Evolutionary conservation across 1,284 basidiomycete genomes (phyloP), one percentile per base, ranked within the genome.

Genomic region (Boletus smithii): DNA sequence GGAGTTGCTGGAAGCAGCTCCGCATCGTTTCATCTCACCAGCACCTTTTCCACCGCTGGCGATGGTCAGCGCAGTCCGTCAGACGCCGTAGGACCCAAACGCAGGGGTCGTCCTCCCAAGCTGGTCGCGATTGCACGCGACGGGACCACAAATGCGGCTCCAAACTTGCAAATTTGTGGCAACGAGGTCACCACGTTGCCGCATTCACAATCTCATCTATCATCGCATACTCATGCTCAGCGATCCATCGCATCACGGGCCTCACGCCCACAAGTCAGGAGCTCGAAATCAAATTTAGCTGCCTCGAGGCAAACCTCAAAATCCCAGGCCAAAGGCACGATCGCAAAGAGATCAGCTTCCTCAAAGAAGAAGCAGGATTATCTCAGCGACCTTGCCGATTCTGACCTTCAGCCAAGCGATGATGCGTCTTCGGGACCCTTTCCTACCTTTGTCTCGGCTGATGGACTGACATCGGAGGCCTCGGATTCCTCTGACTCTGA

Each of bases 361-460:
- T 38, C 61, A 42, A 59, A 68, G 62, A 57, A 66, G 63, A 55
- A 70, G 65, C 44, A 33, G 27, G 59, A 48, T 47, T 49, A 62
- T 48, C 54, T 66, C 47, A 59, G 59, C 46, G 62, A 56, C 38
- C 55, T 67, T 39, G 61, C 66, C 32, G 72, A 75, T 48, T 54
- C 59, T 69, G 57, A 61, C 48, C 46, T 46, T 46, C 53, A 55
- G 55, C 44, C 50, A 36, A 42, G 46, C 26, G 67, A 70, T 43
- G 73, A 72, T 53, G 58, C 46, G 10, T 66, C 65, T 13, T 71
- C 69, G 1, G 65, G 60, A 32, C 70, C 65, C 24, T 81, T 83
- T 60, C 84, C 83, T n/a, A 86, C 81, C 22, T 86, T 87, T 60
- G 69, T 87, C 22, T 76, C 79, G 20, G 83, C 84, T 18, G 80